Evolutionary conservation across 257 asterid species (phyloP).

Genomic region (Ehretia macrophylla): DNA sequence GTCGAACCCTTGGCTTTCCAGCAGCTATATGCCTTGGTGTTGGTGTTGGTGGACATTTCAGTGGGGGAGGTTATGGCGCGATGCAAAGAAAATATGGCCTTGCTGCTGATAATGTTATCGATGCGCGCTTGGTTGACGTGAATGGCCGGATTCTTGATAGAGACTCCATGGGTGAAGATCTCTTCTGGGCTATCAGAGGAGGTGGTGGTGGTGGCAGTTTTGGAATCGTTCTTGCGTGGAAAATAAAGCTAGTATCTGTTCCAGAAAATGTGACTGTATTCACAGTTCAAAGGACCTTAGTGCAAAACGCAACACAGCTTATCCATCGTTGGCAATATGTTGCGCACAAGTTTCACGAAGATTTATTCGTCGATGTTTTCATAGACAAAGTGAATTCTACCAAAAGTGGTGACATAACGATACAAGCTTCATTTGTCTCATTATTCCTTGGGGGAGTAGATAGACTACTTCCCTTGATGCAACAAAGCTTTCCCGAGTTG

Average conservation of each 20-base stretch:
- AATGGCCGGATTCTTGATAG: constrained; percentile 27
- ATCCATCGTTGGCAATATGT: constrained; percentile 38
- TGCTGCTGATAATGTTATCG: constrained; percentile 35
- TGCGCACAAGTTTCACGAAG: constrained; percentile 31
- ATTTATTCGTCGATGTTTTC: constrained; percentile 23
- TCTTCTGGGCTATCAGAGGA: constrained; percentile 47
- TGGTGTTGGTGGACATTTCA: constrained; percentile 47
- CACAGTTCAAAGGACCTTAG: constrained; percentile 23
- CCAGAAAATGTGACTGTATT: constrained; percentile 34
- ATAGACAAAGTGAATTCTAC: constrained; percentile 9
- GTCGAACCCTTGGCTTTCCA: constrained; percentile 26
- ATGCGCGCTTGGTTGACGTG: constrained; percentile 27
- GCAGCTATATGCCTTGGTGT: constrained; percentile 43
- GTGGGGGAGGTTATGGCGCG: constrained; percentile 44
- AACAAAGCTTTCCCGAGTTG: constrained; percentile 33
- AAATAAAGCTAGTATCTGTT: constrained; percentile 19
- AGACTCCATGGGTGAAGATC: constrained; percentile 40
- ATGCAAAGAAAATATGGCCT: constrained; percentile 25
- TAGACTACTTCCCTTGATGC: constrained; percentile 28
- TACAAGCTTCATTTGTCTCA: constrained; percentile 25
- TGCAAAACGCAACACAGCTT: constrained; percentile 36
- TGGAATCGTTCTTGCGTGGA: constrained; percentile 34
- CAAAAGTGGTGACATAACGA: constrained; percentile 11
- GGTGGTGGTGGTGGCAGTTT: constrained; percentile 45
- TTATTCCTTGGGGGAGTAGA: constrained; percentile 25